Evolutionary conservation across 352 stramenopile species (phyloP).

Genomic region (Chrysophaeum taylorii): DNA sequence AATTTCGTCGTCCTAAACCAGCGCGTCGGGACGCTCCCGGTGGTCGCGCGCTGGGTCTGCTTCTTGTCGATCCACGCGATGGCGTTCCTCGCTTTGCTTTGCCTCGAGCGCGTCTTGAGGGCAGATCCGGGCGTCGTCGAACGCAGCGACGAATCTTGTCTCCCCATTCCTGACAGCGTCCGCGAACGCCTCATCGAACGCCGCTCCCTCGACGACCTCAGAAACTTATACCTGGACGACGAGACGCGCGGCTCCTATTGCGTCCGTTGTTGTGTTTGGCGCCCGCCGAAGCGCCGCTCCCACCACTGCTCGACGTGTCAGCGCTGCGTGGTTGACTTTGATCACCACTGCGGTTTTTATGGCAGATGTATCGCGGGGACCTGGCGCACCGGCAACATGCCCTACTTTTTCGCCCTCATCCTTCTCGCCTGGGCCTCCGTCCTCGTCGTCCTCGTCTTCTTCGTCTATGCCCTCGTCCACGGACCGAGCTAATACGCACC

Average conservation of each 20-base stretch:
- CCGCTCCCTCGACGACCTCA: not conserved
- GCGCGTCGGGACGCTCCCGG: not conserved
- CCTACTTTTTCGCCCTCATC: constrained; percentile 5
- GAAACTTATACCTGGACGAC: not conserved
- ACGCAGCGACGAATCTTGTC: not conserved
- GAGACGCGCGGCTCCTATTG: not conserved
- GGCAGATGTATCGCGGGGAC: constrained; percentile 2
- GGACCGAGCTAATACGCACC: too few relatives aligned
- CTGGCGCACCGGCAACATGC: not conserved
- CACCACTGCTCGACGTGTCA: constrained; percentile 8
- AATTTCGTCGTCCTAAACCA: not conserved
- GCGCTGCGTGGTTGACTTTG: not conserved
- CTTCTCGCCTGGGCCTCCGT: too few relatives aligned
- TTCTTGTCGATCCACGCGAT: not conserved
- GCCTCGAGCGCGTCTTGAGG: not conserved
- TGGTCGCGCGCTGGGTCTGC: not conserved
- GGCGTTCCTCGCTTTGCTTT: not conserved
- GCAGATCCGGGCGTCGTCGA: not conserved
- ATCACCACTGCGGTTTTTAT: constrained; percentile 14
- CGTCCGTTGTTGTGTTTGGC: constrained; percentile 10
- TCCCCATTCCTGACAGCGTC: not conserved
- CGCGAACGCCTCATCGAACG: not conserved
- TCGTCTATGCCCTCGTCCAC: too few relatives aligned
- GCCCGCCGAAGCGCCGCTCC: not conserved
- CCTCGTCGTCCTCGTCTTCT: too few relatives aligned